Evolutionary conservation across 2,329 filamentous ascomycete species (phyloP), one percentile per base, ranked within the genome.

Genomic region (Aspergillus ochraceoroseus): DNA sequence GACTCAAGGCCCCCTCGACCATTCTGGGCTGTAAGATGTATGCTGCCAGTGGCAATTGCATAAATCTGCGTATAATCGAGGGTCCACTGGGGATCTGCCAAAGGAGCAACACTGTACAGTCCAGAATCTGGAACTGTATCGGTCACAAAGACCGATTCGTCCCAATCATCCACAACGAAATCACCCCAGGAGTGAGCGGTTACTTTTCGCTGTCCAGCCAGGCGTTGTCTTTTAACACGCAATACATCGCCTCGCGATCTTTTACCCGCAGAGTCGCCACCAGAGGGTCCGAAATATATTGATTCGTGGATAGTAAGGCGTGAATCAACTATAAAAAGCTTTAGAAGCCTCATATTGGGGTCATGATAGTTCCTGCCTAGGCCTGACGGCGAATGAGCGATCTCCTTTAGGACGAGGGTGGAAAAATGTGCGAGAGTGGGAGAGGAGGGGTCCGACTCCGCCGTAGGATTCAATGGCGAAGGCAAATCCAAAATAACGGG

Each of bases 151-250:
- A 47, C 44, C 15, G 56, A 56, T 41, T 62, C 61, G 38, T 64
- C 58, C 57, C 49, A 57, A 41, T 67, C 65, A 44, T 66, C 57
- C 13, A 66, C 61, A n/a, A 67, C 43, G 34, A 67, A 67, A 33
- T 63, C 49, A 32, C 54, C 49, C 9, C 49, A 40, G 14, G 42
- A 44, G 31, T 25, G 25, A n/a, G 35, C 32, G 33, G 33, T 28
- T 11, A 33, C 44, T 32, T 43, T 34, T 26, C 22, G 46, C 18
- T 26, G 41, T 26, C 38, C 30, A 22, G 44, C 32, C 17, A 42
- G 28, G 26, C 52, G 45, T 12, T 53, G 53, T 44, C 41, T 51
- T 32, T 42, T 61, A 11, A 49, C 12, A 2, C 47, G 53, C 5
- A 63, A 38, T n/a, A 56, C 38, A 32, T 53, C 48, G 7, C 33